Evolutionary conservation across 2,329 filamentous ascomycete genomes (phyloP).

Genomic region (Scorias spongiosa): DNA sequence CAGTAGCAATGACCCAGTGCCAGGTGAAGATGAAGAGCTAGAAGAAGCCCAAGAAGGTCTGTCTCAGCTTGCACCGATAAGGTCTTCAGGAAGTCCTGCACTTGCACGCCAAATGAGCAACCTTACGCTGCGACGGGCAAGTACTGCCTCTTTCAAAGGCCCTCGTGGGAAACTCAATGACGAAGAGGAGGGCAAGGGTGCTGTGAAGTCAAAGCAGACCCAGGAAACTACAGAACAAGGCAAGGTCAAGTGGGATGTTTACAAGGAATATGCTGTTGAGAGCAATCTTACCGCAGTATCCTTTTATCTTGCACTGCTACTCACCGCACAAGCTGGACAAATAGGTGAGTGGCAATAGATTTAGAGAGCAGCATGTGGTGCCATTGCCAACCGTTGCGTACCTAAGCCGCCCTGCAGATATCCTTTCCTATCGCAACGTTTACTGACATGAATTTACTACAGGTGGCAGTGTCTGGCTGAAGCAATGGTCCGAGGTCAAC

Average conservation of each 20-base stretch:
- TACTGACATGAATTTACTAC: slow-evolving; percentile 3
- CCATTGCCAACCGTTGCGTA: too few species aligned
- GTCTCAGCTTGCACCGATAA: slow-evolving; percentile 63
- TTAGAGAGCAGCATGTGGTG: neutral
- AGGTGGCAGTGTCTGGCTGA: slow-evolving; percentile 83
- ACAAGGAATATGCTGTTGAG: slow-evolving; percentile 84
- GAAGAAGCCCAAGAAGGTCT: slow-evolving; percentile 54
- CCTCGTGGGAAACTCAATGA: slow-evolving; percentile 72
- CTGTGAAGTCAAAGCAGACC: slow-evolving; percentile 60
- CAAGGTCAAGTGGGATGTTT: slow-evolving; percentile 96
- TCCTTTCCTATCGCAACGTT: too few species aligned
- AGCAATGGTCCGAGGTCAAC: slow-evolving; percentile 79
- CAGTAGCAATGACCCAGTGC: slow-evolving; percentile 29
- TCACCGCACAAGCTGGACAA: slow-evolving; percentile 67
- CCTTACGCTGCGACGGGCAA: slow-evolving; percentile 73
- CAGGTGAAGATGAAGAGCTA: slow-evolving; percentile 35
- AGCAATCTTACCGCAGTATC: slow-evolving; percentile 75
- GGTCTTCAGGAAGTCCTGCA: slow-evolving; percentile 26
- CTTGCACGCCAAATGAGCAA: slow-evolving; percentile 53
- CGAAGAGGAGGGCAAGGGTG: slow-evolving; percentile 48
- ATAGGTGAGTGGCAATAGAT: slow-evolving; percentile 43
- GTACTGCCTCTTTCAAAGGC: slow-evolving; percentile 77
- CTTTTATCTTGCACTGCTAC: slow-evolving; percentile 61
- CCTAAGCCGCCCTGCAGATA: too few species aligned
- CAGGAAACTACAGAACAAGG: slow-evolving; percentile 89